Base-by-base conservation (phyloP, 495 filamentous ascomycete species). In the Penicillium parvum region DNA sequence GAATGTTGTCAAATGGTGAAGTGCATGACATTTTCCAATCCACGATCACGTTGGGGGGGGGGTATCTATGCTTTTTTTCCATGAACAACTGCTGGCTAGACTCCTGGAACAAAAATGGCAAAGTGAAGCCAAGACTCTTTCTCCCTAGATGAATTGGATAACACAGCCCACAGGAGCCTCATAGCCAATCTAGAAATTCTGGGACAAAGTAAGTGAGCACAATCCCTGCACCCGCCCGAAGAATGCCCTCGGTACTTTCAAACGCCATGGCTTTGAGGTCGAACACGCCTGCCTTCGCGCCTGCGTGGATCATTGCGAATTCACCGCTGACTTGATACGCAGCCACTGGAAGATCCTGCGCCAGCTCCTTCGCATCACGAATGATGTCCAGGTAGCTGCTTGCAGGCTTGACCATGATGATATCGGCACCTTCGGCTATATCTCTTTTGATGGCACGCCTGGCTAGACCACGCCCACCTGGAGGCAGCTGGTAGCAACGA, bases 371-470 rank as follows among this genome's bases (percentile, higher is more conserved):
- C 20, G 92, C 94, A 64, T 97, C 92, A 39, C 84, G 84, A 51
- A 97, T 96, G 55, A 98, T 92, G 62, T 98, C 94, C 17, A 97
- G 73, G 58, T 95, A 97, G 56, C 88, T 88, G 44, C 83, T 83
- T 7, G 92, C 90, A 2, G 92, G 92, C 69, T 98, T 98, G 29
- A 98, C 92, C 94, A 98, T 96, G 56, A 98, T 95, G 49, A 96
- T 89, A 61, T 98, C 92, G 11, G 92, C 92, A 16, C 92, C 92
- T 64, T 98, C 92, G 44, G 73, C 74, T 33, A 97, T 89, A 58
- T 98, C 92, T 46, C 94, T 78, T 27, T 78, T 66, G 43, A 98
- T 97, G 11, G 94, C 94, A 42, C 92, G 83, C 34, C 91, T 82
- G 18, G 92, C 92, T 41, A 98, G 79, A n/a, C 92, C 92, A 15